Conservation (phyloP, 2,329 filamentous ascomycete genomes). For the Trichoderma cornu-damae region DNA sequence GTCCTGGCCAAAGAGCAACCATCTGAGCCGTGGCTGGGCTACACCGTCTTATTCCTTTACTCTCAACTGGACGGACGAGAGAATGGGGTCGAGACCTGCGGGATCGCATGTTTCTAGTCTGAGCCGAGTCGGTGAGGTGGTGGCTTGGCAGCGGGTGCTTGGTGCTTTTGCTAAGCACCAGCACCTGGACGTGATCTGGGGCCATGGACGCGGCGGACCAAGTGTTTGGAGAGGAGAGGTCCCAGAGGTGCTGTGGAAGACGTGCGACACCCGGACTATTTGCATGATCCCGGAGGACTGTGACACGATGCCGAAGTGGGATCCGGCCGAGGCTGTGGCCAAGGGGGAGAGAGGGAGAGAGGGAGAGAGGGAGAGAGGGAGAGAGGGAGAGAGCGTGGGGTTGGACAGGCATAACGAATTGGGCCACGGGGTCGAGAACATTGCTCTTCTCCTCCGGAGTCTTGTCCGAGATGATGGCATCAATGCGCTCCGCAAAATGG, state of each 20-base stretch:
- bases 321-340: conserved; percentile 7
- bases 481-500: no score
- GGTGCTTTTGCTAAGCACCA: conserved; percentile 72
- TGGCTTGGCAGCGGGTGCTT: conserved; percentile 88
- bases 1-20: conserved; percentile 85
- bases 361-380: conserved; percentile 23
- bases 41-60: conserved; percentile 87
- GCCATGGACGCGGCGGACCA: conserved; percentile 81
- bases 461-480: no score
- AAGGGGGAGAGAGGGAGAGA: conserved; percentile 21
- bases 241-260: conserved; percentile 78
- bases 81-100: conserved; percentile 80
- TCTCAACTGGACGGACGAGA: conserved; percentile 77
- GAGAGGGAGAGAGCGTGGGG: not conserved
- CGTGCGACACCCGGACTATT: conserved; percentile 48
- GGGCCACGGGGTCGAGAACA: no score
- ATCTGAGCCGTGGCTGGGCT: conserved; percentile 77
- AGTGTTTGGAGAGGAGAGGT: conserved; percentile 78
- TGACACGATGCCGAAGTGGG: conserved; percentile 44
- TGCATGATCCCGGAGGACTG: conserved; percentile 64
- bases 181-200: conserved; percentile 92
- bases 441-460: no score
- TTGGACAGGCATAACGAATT: no score
- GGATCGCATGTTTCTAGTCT: conserved; percentile 84
- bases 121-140: conserved; percentile 87